Conservation (phyloP, 2,329 filamentous ascomycete genomes). For the Xylariaceae sp. region DNA sequence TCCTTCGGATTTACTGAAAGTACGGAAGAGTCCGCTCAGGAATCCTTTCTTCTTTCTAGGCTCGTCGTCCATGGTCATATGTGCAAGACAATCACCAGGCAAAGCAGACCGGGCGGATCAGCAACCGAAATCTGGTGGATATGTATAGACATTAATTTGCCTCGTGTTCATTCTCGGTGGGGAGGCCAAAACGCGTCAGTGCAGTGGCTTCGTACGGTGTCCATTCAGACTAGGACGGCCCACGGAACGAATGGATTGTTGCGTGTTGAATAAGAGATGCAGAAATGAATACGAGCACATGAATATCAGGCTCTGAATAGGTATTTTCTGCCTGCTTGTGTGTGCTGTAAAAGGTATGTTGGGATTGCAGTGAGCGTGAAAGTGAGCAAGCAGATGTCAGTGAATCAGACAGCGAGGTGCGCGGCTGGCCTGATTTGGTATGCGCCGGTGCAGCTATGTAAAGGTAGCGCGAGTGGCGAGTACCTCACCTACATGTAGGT, state of each 20-base stretch:
- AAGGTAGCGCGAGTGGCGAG: no score
- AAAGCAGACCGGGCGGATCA: slow-evolving; percentile 10
- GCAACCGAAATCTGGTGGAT: slow-evolving; percentile 11
- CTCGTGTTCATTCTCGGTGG: slow-evolving; percentile 22
- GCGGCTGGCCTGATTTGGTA: no score
- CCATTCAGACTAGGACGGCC: background rate
- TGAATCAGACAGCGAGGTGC: no score
- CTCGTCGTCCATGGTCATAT: slow-evolving; percentile 26
- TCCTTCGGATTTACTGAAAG: slow-evolving; percentile 40
- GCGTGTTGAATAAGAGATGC: background rate
- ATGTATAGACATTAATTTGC: slow-evolving; percentile 13
- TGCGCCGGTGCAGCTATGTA: no score
- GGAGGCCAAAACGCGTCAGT: slow-evolving; percentile 25
- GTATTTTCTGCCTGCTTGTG: background rate
- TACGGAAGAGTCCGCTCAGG: slow-evolving; percentile 47
- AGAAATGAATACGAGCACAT: background rate
- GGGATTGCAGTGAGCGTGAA: no score
- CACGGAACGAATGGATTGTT: slow-evolving; percentile 4
- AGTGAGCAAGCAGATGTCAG: no score
- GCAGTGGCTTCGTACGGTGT: slow-evolving; percentile 25
- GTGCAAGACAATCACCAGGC: no score
- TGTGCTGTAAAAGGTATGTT: background rate
- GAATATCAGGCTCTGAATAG: background rate
- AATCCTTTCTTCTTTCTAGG: slow-evolving; percentile 41
- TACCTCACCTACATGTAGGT: no score